phyloP scores from a whole-genome alignment of 441 rosid genomes.

The Iberis amara region DNA sequence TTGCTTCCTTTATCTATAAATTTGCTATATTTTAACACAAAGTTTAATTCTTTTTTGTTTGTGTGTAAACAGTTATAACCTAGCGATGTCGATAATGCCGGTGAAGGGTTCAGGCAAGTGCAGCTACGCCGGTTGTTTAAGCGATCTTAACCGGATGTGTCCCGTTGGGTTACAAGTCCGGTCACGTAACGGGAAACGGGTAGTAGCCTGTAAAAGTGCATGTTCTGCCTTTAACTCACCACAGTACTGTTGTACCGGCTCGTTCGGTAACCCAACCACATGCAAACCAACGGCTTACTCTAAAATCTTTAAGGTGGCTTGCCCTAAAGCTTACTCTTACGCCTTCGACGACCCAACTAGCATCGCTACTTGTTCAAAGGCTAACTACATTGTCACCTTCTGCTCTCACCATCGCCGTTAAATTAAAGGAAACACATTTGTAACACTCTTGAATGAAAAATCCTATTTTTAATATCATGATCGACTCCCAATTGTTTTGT shows the following conservation, averaged over 20 bases:
- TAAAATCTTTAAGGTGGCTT: constrained; percentile 76
- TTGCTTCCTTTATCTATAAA: constrained; percentile 3
- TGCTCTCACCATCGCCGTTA: constrained; percentile 62
- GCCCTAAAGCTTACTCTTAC: constrained; percentile 86
- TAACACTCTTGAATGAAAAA: too few relatives aligned
- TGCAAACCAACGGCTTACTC: constrained; percentile 94
- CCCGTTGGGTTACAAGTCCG: constrained; percentile 77
- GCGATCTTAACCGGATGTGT: constrained; percentile 77
- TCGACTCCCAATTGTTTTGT: too few relatives aligned
- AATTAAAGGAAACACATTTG: too few relatives aligned
- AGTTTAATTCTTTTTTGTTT: background rate
- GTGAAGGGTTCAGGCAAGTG: constrained; percentile 70
- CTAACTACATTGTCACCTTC: constrained; percentile 71
- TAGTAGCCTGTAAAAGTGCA: constrained; percentile 88
- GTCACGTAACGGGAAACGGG: constrained; percentile 43
- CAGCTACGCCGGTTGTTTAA: constrained; percentile 82
- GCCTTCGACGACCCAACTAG: constrained; percentile 93
- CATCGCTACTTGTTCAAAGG: constrained; percentile 68
- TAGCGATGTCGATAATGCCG: constrained; percentile 70
- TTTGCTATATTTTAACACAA: background rate
- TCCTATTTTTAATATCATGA: too few relatives aligned
- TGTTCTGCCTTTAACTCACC: constrained; percentile 86
- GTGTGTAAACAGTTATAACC: constrained; percentile 61
- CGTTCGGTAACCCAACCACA: constrained; percentile 57
- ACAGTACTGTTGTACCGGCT: constrained; percentile 83